Conservation (phyloP, 352 stramenopile species). For the Globisporangium cystogenes region DNA sequence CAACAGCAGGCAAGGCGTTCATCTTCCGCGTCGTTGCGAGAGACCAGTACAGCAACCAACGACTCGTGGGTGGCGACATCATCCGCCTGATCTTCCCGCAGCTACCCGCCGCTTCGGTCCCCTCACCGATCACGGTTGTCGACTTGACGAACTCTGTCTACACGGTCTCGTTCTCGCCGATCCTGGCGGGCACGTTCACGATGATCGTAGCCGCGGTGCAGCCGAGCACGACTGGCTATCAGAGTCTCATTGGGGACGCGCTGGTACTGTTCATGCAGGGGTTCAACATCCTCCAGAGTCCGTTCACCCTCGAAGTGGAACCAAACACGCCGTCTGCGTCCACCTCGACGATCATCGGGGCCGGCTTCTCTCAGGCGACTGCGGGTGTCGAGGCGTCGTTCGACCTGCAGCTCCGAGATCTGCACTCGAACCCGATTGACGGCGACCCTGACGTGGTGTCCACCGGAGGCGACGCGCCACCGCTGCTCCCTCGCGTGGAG, state of each 20-base stretch:
- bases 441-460: background rate
- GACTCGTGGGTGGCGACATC: constrained; percentile 26
- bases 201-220: constrained; percentile 33
- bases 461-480: constrained; percentile 8
- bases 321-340: constrained; percentile 22
- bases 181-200: constrained; percentile 29
- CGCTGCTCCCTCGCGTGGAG: background rate
- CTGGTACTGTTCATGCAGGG: constrained; percentile 26
- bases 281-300: constrained; percentile 34
- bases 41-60: constrained; percentile 34
- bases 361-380: constrained; percentile 24
- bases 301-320: constrained; percentile 37
- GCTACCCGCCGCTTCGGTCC: constrained; percentile 8
- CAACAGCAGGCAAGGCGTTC: constrained; percentile 15
- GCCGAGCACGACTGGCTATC: constrained; percentile 12
- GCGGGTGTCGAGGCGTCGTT: constrained; percentile 28
- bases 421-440: constrained; percentile 21
- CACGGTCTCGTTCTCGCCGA: constrained; percentile 25
- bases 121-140: constrained; percentile 14
- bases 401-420: constrained; percentile 35
- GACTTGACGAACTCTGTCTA: constrained; percentile 40
- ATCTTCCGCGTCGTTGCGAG: constrained; percentile 30
- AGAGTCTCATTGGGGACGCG: constrained; percentile 12
- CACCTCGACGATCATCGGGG: constrained; percentile 27
- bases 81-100: constrained; percentile 36